Evolutionary conservation across 257 asterid species (phyloP).

Genomic region (Parsonsia alboflavescens): DNA sequence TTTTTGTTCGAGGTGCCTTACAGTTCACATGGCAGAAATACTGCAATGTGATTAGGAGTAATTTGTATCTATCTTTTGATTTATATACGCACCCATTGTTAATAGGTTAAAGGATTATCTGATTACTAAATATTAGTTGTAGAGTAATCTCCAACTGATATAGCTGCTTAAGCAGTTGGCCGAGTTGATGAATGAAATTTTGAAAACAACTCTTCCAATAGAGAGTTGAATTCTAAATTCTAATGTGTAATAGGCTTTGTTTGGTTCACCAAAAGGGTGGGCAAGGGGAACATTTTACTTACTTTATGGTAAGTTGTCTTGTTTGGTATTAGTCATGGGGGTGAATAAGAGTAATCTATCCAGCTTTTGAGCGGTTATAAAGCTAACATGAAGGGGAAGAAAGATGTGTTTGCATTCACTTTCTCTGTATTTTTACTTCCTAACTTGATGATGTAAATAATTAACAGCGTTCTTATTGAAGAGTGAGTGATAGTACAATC

Average conservation of each 20-base stretch:
- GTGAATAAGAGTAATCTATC: no score
- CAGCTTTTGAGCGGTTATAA: background rate
- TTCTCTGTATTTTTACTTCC: background rate
- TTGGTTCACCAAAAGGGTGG: no score
- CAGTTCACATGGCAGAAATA: no score
- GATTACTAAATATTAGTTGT: background rate
- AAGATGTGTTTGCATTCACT: background rate
- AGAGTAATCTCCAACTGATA: background rate
- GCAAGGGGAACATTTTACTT: no score
- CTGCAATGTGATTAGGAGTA: background rate
- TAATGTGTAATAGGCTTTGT: background rate
- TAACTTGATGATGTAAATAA: background rate
- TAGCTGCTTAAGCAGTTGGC: background rate
- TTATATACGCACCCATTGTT: background rate
- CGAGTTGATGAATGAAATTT: background rate
- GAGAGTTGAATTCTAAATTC: background rate
- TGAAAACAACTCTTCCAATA: background rate
- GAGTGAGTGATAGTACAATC: no score
- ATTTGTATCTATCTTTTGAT: background rate
- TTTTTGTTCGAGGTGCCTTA: no score
- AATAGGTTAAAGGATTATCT: background rate
- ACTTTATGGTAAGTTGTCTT: background rate
- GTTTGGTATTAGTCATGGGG: background rate
- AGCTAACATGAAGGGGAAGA: background rate
- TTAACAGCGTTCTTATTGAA: no score